Conservation (phyloP, 2,329 filamentous ascomycete genomes). For the Bipolaris zeicola region DNA sequence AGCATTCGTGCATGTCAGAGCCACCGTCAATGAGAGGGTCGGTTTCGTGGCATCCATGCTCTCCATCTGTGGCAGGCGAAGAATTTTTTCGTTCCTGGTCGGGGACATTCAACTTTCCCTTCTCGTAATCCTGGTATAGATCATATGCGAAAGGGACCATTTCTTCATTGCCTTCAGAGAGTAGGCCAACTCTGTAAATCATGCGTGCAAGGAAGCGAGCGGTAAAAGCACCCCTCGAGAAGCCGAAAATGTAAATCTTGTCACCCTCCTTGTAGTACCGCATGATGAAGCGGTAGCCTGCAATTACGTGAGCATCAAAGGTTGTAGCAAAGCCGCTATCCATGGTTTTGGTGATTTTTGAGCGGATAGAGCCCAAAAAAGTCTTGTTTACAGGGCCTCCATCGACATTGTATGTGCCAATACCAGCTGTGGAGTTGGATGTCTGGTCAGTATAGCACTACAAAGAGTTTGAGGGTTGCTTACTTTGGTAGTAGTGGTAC, state of each 20-base stretch:
- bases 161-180: slow-evolving; percentile 29
- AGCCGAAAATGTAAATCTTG: slow-evolving; percentile 45
- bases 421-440: slow-evolving; percentile 14
- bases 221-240: slow-evolving; percentile 43
- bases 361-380: background rate
- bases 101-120: slow-evolving; percentile 14
- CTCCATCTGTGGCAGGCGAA: background rate
- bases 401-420: slow-evolving; percentile 20
- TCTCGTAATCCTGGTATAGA: slow-evolving; percentile 16
- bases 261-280: slow-evolving; percentile 38
- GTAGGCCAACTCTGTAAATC: slow-evolving; percentile 30
- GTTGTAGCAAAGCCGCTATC: slow-evolving; percentile 19
- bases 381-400: slow-evolving; percentile 1
- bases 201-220: slow-evolving; percentile 42
- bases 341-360: slow-evolving; percentile 15
- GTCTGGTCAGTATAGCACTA: background rate
- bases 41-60: slow-evolving; percentile 19
- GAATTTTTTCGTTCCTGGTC: slow-evolving; percentile 48
- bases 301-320: slow-evolving; percentile 22
- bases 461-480: background rate
- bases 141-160: slow-evolving; percentile 28
- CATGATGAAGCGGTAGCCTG: slow-evolving; percentile 44
- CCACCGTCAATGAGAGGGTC: background rate
- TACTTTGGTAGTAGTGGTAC: slow-evolving; percentile 28
- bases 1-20: background rate